A percentile compares a stretch with the other conserved stretches of the same genome.
Conservation (phyloP, 768 basidiomycete species). For the Daedaleopsis nitida region DNA sequence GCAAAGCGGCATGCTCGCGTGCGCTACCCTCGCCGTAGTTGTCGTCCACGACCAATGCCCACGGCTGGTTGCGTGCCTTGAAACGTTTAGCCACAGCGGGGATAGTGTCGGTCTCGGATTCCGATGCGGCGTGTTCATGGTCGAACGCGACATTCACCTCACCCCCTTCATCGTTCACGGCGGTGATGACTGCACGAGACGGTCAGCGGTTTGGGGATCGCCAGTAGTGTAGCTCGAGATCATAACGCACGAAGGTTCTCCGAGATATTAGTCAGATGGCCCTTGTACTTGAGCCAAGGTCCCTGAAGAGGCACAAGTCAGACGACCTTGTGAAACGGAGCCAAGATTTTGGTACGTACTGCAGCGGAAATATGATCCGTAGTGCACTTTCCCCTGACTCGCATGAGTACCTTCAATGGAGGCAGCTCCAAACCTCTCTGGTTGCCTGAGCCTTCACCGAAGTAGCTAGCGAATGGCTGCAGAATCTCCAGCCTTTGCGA, state of each 20-base stretch:
- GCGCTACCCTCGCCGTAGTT: constrained; percentile 99
- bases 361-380: constrained; percentile 99
- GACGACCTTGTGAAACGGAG: neutral
- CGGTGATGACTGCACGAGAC: constrained; percentile 74
- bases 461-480: constrained; percentile 82
- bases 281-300: constrained; percentile 99
- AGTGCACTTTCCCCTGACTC: constrained; percentile 97
- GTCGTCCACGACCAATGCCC: constrained; percentile 94
- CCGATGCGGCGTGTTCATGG: constrained; percentile 48
- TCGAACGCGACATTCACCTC: constrained; percentile 93
- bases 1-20: constrained; percentile 95
- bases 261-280: constrained; percentile 93
- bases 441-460: constrained; percentile 50
- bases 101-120: constrained; percentile 72
- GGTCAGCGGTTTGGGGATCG: neutral
- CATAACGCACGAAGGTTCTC: constrained; percentile 82
- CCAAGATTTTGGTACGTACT: constrained; percentile 41
- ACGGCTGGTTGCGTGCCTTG: constrained; percentile 81
- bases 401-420: constrained; percentile 79
- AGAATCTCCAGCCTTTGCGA: constrained; percentile 88
- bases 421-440: constrained; percentile 73
- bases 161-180: constrained; percentile 93
- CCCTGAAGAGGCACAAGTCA: constrained; percentile 51
- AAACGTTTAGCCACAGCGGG: constrained; percentile 89
- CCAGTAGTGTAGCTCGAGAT: neutral